phyloP scores from a whole-genome alignment of 2,329 filamentous ascomycete genomes.

The Epicoccum nigrum region DNA sequence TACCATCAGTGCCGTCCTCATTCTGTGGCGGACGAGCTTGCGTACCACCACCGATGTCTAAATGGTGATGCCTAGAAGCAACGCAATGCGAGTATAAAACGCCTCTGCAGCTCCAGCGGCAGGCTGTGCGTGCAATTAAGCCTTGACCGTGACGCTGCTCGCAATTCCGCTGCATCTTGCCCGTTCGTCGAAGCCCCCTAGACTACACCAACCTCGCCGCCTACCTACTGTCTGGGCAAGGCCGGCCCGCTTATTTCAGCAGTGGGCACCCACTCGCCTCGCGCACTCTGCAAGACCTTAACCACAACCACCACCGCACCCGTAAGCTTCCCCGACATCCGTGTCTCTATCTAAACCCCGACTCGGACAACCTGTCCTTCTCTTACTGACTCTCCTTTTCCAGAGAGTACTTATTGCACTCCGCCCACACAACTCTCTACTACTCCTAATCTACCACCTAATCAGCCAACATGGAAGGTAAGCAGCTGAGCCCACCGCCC shows the following conservation, averaged over 20 bases:
- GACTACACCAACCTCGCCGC: slow-evolving; percentile 35
- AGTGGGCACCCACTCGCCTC: slow-evolving; percentile 44
- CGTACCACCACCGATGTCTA: slow-evolving; percentile 29
- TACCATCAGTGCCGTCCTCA: slow-evolving; percentile 26
- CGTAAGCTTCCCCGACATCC: slow-evolving; percentile 44
- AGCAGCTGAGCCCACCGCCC: slow-evolving; percentile 53
- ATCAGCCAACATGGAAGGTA: slow-evolving; percentile 69
- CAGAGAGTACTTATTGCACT: slow-evolving; percentile 40
- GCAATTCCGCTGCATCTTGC: slow-evolving; percentile 19
- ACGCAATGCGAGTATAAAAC: slow-evolving; percentile 23
- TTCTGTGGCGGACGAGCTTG: slow-evolving; percentile 46
- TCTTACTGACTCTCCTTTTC: slow-evolving; percentile 38
- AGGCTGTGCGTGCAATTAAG: slow-evolving; percentile 7
- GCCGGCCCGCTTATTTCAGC: slow-evolving; percentile 52
- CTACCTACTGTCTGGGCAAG: slow-evolving; percentile 47
- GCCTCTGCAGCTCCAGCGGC: slow-evolving; percentile 2
- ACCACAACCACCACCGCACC: slow-evolving; percentile 36
- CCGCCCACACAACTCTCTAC: slow-evolving; percentile 39
- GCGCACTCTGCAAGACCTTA: slow-evolving; percentile 43
- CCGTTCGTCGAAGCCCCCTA: slow-evolving; percentile 32
- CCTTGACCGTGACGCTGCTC: slow-evolving; percentile 10
- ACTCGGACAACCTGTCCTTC: slow-evolving; percentile 26
- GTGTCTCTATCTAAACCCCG: slow-evolving; percentile 29
- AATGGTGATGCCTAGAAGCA: slow-evolving; percentile 22
- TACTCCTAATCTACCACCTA: slow-evolving; percentile 47